These are phyloP conservation scores for Colletotrichum liriopes DNA, from an alignment of 2,329 filamentous ascomycete species.

Conservation along the genomic window DNA sequence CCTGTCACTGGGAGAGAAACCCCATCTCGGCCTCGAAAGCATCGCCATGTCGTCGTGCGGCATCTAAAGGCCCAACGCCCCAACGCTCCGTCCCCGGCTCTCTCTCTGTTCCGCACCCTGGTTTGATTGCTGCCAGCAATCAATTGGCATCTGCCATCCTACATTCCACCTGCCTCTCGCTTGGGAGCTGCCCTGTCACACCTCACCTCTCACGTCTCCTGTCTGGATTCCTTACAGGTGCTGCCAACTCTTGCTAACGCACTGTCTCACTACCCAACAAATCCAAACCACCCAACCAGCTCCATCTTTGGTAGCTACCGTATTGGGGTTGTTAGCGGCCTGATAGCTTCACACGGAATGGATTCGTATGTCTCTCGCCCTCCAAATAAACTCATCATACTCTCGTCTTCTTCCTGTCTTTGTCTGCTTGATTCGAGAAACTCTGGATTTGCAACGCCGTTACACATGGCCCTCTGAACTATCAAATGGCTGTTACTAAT, in stretches of 20 bases:
- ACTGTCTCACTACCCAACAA: conserved; percentile 26
- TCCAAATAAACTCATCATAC: conserved; percentile 12
- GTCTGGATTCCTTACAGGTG: conserved; percentile 1
- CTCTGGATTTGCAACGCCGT: conserved; percentile 1
- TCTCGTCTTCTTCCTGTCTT: conserved; percentile 1
- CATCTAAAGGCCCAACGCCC: conserved; percentile 26
- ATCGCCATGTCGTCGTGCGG: conserved; percentile 37
- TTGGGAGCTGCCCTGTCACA: conserved; percentile 12
- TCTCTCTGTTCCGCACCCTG: no score
- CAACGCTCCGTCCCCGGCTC: conserved; percentile 1
- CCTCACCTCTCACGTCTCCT: conserved; percentile 3
- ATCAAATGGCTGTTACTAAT: conserved; percentile 38
- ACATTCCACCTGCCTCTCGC: conserved; percentile 7
- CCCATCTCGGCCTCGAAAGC: conserved; percentile 17
- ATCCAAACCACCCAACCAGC: not conserved
- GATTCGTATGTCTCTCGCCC: conserved; percentile 36
- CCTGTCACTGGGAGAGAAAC: not conserved
- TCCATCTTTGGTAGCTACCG: conserved; percentile 17
- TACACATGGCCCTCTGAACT: not conserved
- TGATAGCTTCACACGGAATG: conserved; percentile 20
- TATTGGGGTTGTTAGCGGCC: not conserved
- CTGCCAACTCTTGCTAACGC: conserved; percentile 13
- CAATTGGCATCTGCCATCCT: not conserved
- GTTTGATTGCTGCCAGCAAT: conserved; percentile 16
- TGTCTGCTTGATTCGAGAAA: not conserved